Evolutionary conservation across 208 protist species (phyloP), one percentile per base, ranked within the genome.

Genomic region (Crithidia brevicula): DNA sequence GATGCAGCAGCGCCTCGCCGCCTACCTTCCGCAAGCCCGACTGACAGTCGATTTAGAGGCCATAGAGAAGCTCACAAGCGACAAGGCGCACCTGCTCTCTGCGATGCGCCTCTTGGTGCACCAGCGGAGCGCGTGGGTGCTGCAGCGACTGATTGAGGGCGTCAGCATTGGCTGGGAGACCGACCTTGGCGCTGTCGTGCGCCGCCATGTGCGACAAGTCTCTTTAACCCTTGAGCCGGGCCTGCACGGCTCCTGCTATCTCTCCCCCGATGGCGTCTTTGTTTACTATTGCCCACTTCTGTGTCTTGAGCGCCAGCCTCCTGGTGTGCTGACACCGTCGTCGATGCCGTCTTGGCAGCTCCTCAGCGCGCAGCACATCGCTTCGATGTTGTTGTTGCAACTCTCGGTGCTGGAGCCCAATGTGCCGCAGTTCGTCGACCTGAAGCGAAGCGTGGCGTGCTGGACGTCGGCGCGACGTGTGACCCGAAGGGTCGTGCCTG

Each of bases 111-210:
- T 93, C n/a, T 69, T 96, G n/a, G 77, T 78, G 50, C 71, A 89
- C 52, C 60, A 77, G 36, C 67, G 84, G 42, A 86, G 91, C 65
- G 52, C 74, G 27, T 72, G 80, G 52, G 86, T 94, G 11, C 77
- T 96, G 59, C 79, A 94, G 72, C 85, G 80, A 20, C 70, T 96
- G 11, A 66, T 94, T 16, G 81, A 88, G 23, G 85, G 88, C 4
- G 68, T 92, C 43, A 79, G 77, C 31, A 77, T 89, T 20, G 91
- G 91, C 20, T 96, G 91, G 86, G 84, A 92, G 70, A 89, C 80
- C 13, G 52, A 72, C 31, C 64, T 96, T 1, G 91, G 91, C 13
- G 72, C 72, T n/a, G 43, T 81, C 15, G 73, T 93, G 23, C 83
- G 91, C 8, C 74, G 72, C 5, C 72, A 83, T 42, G 84, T 94